Conservation (phyloP, 306 rosid genomes). For the Argentina anserina region DNA sequence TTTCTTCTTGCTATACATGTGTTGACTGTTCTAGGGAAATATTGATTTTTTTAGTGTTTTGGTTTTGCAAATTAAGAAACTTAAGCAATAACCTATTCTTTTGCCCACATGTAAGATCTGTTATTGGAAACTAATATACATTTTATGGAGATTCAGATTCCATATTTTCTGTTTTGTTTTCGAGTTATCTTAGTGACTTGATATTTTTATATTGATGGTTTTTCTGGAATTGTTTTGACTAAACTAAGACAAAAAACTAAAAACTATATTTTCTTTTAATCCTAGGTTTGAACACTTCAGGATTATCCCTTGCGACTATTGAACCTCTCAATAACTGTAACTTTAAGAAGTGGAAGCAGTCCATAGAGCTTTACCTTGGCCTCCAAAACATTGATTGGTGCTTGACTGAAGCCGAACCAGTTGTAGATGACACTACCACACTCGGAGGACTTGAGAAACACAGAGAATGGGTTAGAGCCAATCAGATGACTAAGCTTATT, state of each 20-base stretch:
- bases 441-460: not conserved
- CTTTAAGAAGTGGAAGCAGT: not conserved
- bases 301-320: not conserved
- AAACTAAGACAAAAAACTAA: not conserved
- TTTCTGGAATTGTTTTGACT: not conserved
- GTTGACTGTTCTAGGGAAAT: not conserved
- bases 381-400: not conserved
- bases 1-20: not conserved
- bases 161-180: not conserved
- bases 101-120: not conserved
- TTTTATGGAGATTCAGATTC: not conserved
- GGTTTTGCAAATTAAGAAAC: not conserved
- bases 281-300: not conserved
- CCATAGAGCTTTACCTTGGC: not conserved
- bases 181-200: not conserved
- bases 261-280: not conserved
- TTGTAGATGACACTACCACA: not conserved
- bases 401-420: not conserved
- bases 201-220: not conserved
- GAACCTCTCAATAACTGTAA: not conserved
- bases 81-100: not conserved
- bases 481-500: not conserved
- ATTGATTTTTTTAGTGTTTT: no score
- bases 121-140: not conserved
- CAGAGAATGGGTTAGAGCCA: not conserved